Conservation (phyloP, 805 yeast genomes). For the Hanseniaspora clermontiae region DNA sequence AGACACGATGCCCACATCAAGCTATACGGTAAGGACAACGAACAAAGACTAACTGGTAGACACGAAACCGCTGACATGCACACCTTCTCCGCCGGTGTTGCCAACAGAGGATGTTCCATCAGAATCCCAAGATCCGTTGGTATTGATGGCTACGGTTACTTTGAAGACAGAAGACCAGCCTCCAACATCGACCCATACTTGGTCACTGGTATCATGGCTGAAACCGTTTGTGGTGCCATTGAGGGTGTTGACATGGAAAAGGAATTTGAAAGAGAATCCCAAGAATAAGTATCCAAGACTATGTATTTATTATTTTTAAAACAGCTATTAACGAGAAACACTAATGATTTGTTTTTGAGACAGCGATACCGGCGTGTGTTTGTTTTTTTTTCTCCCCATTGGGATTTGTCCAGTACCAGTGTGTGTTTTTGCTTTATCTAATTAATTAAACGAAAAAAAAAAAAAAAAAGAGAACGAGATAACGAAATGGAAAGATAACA, state of each 20-base stretch:
- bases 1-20: conserved; percentile 95
- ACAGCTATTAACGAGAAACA: not conserved
- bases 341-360: too few species aligned
- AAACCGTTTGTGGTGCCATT: conserved; percentile 88
- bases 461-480: too few species aligned
- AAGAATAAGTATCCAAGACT: not conserved
- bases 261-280: conserved; percentile 68
- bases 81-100: conserved; percentile 89
- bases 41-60: conserved; percentile 89
- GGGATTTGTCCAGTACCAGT: too few species aligned
- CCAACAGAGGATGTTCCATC: conserved; percentile 98
- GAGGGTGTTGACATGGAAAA: conserved; percentile 91
- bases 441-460: too few species aligned
- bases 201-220: conserved; percentile 96
- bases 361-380: not conserved
- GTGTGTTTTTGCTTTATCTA: too few species aligned
- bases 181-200: conserved; percentile 98
- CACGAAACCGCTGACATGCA: conserved; percentile 96
- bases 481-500: too few species aligned
- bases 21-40: conserved; percentile 91
- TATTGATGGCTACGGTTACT: conserved; percentile 95
- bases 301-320: not conserved
- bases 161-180: conserved; percentile 99
- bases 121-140: conserved; percentile 99
- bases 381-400: too few species aligned